Evolutionary conservation across 331 rosid genomes (phyloP), one percentile per base, ranked within the genome.

Genomic region (Acacia concinna): DNA sequence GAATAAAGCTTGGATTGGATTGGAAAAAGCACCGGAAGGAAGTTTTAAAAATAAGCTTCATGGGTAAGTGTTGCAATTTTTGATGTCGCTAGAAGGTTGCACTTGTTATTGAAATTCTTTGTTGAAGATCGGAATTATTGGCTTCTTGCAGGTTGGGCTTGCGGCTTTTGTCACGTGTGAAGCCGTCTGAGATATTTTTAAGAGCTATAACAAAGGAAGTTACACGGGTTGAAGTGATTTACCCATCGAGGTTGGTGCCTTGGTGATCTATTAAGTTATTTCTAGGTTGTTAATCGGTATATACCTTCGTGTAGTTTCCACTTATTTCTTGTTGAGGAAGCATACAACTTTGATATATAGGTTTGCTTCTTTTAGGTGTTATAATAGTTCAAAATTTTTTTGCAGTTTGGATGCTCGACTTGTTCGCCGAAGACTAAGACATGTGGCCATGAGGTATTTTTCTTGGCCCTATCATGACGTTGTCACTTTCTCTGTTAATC

Each of bases 141-240:
- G 32, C 60, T 56, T 83, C 66, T 68, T 79, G 84, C 71, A 95
- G 99, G 81, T 70, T 93, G 74, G 99, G 98, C 66, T 35, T 90
- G 85, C 75, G 86, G 90, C 94, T 93, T 46, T 81, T 95, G 85
- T 87, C 99, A 15, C 89, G 89, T 62, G 97, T 95, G 60, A 89
- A 88, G 83, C 99, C 99, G 2, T 89, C 97, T 3, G 99, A 95
- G 96, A 91, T 93, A 21, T 89, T 95, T 76, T 85, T 95, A 83
- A 90, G 88, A 75, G 89, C 99, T 4, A 89, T 95, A 41, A 75
- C 98, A 3, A 93, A 88, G 75, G 99, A 93, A 28, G 82, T 87
- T 79, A 88, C 93, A 18, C 63, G 85, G 35, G 88, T 95, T 78
- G 94, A 95, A 85, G 77, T 93, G 70, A 75, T 90, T 78, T 95